phyloP scores from a whole-genome alignment of 495 filamentous ascomycete genomes.

The Penicillium dipodomyicola region DNA sequence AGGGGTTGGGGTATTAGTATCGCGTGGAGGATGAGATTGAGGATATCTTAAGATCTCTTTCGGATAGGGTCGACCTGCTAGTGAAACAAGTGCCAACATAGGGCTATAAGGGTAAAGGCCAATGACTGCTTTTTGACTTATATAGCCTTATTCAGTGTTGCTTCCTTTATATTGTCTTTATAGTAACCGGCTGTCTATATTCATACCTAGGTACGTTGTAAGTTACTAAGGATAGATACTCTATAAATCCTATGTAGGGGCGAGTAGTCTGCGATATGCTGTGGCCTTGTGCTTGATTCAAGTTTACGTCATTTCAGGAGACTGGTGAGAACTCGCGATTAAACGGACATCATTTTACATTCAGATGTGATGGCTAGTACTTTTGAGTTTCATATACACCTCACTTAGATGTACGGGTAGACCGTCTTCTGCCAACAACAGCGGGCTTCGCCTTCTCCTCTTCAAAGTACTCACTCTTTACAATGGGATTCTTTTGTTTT shows the following conservation, averaged over 20 bases:
- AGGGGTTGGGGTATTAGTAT: constrained; percentile 48
- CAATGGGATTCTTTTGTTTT: constrained; percentile 20
- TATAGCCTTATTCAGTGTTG: not conserved
- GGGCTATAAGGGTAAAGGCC: not conserved
- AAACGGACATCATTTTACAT: not conserved
- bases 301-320: not conserved
- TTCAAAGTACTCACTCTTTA: constrained; percentile 29
- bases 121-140: not conserved
- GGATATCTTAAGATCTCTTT: constrained; percentile 49
- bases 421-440: constrained; percentile 34
- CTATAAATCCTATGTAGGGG: not conserved
- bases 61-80: constrained; percentile 2
- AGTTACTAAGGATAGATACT: not conserved
- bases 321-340: not conserved
- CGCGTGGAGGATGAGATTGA: constrained; percentile 48
- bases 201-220: not conserved
- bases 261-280: not conserved
- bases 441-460: constrained; percentile 20
- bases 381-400: not conserved
- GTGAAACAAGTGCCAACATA: not conserved
- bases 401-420: constrained; percentile 28
- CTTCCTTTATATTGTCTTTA: not conserved
- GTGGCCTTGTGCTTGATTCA: not conserved
- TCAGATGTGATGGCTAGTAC: not conserved
- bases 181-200: not conserved